These are phyloP conservation scores for Suhomyces prunicola DNA, from an alignment of 805 yeast species.

Conservation along the genomic window DNA sequence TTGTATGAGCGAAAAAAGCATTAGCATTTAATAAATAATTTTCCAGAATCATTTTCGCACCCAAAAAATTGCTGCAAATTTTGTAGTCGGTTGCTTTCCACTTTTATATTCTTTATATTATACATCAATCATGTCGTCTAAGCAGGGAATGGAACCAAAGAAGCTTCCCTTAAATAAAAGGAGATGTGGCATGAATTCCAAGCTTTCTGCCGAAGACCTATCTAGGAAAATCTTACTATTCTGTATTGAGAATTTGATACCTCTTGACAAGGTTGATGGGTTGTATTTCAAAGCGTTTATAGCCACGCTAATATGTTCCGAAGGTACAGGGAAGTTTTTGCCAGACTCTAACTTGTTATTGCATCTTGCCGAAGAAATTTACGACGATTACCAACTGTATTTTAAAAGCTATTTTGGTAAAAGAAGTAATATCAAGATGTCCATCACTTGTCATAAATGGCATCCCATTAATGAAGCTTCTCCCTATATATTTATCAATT, in stretches of 20 bases:
- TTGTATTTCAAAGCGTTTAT: slow-evolving; percentile 14
- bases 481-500: slow-evolving; percentile 16
- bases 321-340: not conserved
- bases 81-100: not conserved
- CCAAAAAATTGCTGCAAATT: not conserved
- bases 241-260: slow-evolving; percentile 19
- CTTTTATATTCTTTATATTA: not conserved
- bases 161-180: not conserved
- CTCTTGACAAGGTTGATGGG: slow-evolving; percentile 15
- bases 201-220: slow-evolving; percentile 3
- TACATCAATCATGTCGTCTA: not conserved
- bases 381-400: slow-evolving; percentile 16
- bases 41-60: not conserved
- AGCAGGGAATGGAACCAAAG: not conserved
- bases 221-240: slow-evolving; percentile 11
- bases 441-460: slow-evolving; percentile 23
- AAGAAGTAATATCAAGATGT: slow-evolving; percentile 8
- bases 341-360: slow-evolving; percentile 17
- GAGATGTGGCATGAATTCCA: not conserved
- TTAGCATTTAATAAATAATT: not conserved
- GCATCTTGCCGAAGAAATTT: slow-evolving; percentile 18
- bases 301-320: not conserved
- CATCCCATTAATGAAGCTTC: slow-evolving; percentile 6
- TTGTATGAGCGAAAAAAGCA: not conserved
- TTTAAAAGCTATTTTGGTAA: slow-evolving; percentile 15